phyloP scores from a whole-genome alignment of 2,329 filamentous ascomycete genomes.

The Neofusicoccum kwambonambiense region DNA sequence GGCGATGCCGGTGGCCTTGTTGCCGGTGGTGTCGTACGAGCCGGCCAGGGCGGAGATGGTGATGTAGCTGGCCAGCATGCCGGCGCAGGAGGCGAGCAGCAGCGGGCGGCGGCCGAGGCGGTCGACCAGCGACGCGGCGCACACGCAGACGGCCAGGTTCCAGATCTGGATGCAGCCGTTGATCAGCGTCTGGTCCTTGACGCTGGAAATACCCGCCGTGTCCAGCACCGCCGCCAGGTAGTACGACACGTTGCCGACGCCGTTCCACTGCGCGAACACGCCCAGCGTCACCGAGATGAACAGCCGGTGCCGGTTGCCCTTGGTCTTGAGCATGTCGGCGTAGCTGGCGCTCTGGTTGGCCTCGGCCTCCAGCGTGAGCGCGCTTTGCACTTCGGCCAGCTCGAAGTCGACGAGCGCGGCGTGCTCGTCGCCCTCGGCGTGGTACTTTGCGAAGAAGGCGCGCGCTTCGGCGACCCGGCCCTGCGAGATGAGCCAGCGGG shows the following conservation, averaged over 20 bases:
- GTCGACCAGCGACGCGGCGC: conserved; percentile 34
- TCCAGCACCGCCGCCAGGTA: conserved; percentile 36
- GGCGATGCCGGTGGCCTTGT: conserved; percentile 24
- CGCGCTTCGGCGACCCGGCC: conserved; percentile 43
- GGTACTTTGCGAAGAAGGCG: conserved; percentile 54
- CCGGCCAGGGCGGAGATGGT: conserved; percentile 22
- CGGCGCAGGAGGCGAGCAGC: conserved; percentile 36
- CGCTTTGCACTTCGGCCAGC: conserved; percentile 51
- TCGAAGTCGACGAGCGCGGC: conserved; percentile 49
- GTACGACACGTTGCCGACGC: conserved; percentile 50
- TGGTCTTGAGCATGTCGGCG: conserved; percentile 47
- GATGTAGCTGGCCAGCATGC: conserved; percentile 41
- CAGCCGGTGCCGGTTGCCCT: conserved; percentile 54
- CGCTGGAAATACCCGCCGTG: conserved; percentile 33
- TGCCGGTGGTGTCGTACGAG: neutral
- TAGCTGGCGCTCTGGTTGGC: conserved; percentile 38
- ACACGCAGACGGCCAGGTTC: conserved; percentile 57
- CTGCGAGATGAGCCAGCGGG: conserved; percentile 55
- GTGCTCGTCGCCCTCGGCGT: conserved; percentile 47
- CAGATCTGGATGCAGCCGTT: conserved; percentile 36
- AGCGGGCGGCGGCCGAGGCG: conserved; percentile 33
- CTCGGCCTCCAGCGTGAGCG: conserved; percentile 43
- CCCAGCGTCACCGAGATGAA: conserved; percentile 55
- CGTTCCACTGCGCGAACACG: conserved; percentile 59
- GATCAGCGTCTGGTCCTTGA: conserved; percentile 40